These are phyloP conservation scores for Phlegmacium glaucopus DNA, from an alignment of 768 basidiomycete species.

Conservation along the genomic window DNA sequence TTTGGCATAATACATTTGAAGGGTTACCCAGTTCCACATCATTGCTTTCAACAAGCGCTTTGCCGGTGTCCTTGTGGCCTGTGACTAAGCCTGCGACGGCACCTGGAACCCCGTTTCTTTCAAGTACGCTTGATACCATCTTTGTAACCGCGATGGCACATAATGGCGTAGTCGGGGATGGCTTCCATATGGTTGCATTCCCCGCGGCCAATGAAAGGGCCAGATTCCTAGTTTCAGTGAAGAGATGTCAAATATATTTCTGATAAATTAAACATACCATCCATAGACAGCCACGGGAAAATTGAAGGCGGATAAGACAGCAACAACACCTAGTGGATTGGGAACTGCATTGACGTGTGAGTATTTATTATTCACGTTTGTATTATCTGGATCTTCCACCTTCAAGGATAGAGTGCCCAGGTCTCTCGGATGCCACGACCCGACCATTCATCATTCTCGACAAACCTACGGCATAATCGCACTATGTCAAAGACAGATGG, in stretches of 20 bases:
- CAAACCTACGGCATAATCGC: constrained; percentile 91
- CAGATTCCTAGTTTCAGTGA: constrained; percentile 67
- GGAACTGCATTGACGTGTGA: constrained; percentile 55
- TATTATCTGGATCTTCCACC: constrained; percentile 38
- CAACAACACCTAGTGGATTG: constrained; percentile 76
- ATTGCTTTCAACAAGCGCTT: constrained; percentile 67
- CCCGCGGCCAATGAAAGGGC: constrained; percentile 85
- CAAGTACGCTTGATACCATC: constrained; percentile 78
- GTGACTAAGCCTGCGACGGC: constrained; percentile 81
- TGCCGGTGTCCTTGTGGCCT: constrained; percentile 80
- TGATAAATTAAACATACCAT: constrained; percentile 46
- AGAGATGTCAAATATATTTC: constrained; percentile 3
- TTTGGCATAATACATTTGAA: background rate
- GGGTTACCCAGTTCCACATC: constrained; percentile 74
- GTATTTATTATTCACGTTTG: constrained; percentile 6
- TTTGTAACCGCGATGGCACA: constrained; percentile 90
- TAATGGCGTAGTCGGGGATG: constrained; percentile 83
- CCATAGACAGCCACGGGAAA: constrained; percentile 95
- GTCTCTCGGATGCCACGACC: constrained; percentile 83
- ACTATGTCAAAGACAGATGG: constrained; percentile 42
- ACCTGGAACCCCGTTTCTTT: constrained; percentile 79
- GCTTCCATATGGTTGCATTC: constrained; percentile 96
- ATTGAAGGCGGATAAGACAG: constrained; percentile 90
- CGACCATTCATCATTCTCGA: constrained; percentile 94
- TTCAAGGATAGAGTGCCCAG: constrained; percentile 89